Evolutionary conservation across 2,329 filamentous ascomycete genomes (phyloP), one percentile per base, ranked within the genome.

Genomic region (Cordyceps militaris): DNA sequence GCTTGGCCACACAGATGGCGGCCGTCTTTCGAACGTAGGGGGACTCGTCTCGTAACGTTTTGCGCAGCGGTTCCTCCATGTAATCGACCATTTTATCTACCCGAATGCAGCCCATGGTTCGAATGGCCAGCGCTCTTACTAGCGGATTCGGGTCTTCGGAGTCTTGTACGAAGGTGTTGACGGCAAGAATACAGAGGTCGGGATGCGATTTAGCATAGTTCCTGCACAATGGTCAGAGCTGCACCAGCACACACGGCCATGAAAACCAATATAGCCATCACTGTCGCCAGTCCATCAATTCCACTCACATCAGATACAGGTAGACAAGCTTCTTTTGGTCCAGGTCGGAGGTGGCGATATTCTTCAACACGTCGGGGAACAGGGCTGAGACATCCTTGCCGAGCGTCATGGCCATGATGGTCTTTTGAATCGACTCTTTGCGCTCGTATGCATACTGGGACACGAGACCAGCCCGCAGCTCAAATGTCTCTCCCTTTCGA

Each of bases 21-120:
- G 94, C 94, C 2, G 94, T 99, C 77, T 99, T 99, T 66, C 94
- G 89, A 61, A 99, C 94, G 72, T 99, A 99, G 0, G 94, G 94
- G 50, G 93, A 97, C 74, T 99, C 94, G 75, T 99, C 94, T 72
- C 91, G 86, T 64, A 99, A 78, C 13, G 94, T 99, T 77, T 99
- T 99, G 66, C 94, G 84, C 62, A 99, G 75, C 14, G 94, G 94
- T 69, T 99, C 94, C 73, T 97, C 94, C 93, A 99, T 97, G 73
- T 99, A 99, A 71, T 99, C 94, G 63, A 97, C 91, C 91, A 99
- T 99, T 75, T 99, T 99, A 66, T 97, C 94, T 57, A 99, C 94
- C 58, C 94, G 81, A 67, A 99, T 97, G 69, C 94, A 97, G 42
- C 94, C 94, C 94, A 99, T 99, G 34, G 94, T 99, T 66, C 94